Evolutionary conservation across 176 grass and related monocot genomes (phyloP), one percentile per base, ranked within the genome.

Genomic region (Cenchrus americanus): DNA sequence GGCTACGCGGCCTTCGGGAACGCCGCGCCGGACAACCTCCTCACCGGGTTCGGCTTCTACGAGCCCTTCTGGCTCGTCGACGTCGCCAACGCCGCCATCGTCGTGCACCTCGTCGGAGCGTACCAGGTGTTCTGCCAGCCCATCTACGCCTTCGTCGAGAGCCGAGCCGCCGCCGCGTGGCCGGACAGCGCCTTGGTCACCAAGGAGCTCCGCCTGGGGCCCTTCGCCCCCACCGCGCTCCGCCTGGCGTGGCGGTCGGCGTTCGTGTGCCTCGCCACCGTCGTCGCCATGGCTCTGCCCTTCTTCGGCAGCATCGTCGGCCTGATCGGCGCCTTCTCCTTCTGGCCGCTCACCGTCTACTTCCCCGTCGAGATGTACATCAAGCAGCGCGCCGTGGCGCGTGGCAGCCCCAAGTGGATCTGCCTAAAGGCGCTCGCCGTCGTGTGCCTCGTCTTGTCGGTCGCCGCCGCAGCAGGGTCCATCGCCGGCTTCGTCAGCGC

Each of bases 351-450:
- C 47, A 96, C 93, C 11, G 93, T 99, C 49, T 96, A 96, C 86
- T 99, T 99, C 73, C 96, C 96, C 8, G 54, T 99, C n/a, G 89
- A 99, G 77, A 99, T 99, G 96, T 94, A 90, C 87, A 89, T 92
- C 60, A 79, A n/a, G 61, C 85, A 93, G 80, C 85, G 73, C 70
- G 73, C 60, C 77, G 77, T 93, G 26, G 52, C 49, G 44, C 68
- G 84, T 41, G 75, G 87, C 70, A 83, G 84, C 26, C 21, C 83
- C 14, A 30, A 77, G 71, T 84, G 69, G 70, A 46, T 80, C 63
- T 85, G 84, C 84, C 74, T 92, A 17, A 78, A 84, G 52, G 83
- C 54, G 64, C 71, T 92, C 54, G 86, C 82, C 73, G 24, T 75
- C 26, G 75, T 76, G 11, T 85, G 86, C 66, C 55, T 87, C 50